Base-by-base conservation (phyloP, 441 rosid species). In the Bocquillonia castaneifolia region DNA sequence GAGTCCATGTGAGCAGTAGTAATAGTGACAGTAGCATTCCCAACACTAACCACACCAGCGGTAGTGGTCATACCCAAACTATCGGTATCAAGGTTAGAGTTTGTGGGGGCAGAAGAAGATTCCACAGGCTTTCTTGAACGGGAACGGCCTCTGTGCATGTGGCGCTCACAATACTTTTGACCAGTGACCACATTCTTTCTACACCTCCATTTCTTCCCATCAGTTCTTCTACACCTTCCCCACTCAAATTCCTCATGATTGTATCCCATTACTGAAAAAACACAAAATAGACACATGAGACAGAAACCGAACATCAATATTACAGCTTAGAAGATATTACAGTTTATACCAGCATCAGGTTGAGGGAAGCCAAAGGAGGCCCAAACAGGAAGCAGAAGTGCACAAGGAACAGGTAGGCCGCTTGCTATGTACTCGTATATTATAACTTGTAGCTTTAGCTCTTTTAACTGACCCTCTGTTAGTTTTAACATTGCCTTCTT, bases 41-140 rank as follows among this genome's bases (percentile, higher is more conserved):
- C n/a, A n/a, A n/a, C n/a, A n/a, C n/a, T n/a, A n/a, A n/a, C n/a
- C n/a, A n/a, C n/a, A n/a, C n/a, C n/a, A n/a, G n/a, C 26, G 59
- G 75, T 66, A 68, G 72, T 71, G 8, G 60, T 59, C 67, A 56
- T 78, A 10, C 72, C 78, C 51, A 70, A 74, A 66, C 59, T 71
- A 50, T 57, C 64, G 47, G 66, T 68, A 55, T 77, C 68, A 78
- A 36, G 62, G 13, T 59, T 50, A 10, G 50, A 34, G 55, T 59
- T 20, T 22, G 71, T 37, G 57, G 64, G 55, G 47, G 42, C 58
- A 2, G 78, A 69, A 67, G 68, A 73, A 76, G 80, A 53, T 85
- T 91, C 92, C 91, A 84, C 92, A 78, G 71, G 92, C 93, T 89
- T 91, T 87, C 91, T 91, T 87, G 96, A 89, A 85, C 86, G 84